These are phyloP conservation scores for Aspergillaceae sp. DNA, from an alignment of 2,329 filamentous ascomycete genomes.

Conservation along the genomic window DNA sequence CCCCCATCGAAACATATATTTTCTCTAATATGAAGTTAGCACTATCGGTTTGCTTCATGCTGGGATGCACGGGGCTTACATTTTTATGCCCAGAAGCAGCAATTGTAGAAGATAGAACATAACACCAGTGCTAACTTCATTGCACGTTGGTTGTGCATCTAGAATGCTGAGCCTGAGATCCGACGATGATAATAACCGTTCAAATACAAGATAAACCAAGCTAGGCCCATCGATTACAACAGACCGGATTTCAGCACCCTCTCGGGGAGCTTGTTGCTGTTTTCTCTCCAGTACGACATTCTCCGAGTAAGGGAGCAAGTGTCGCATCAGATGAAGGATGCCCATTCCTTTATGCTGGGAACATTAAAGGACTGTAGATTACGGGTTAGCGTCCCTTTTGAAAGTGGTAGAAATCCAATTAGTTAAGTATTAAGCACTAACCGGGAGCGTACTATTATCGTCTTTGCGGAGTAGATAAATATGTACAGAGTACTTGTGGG, in stretches of 20 bases:
- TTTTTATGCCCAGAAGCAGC: conserved; percentile 44
- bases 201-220: conserved; percentile 64
- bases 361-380: too few relatives aligned
- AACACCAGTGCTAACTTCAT: conserved; percentile 51
- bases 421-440: too few relatives aligned
- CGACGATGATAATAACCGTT: conserved; percentile 43
- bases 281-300: conserved; percentile 1
- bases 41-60: conserved; percentile 9
- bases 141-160: conserved; percentile 52
- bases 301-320: too few relatives aligned
- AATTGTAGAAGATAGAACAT: conserved; percentile 57
- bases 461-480: too few relatives aligned
- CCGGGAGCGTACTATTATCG: too few relatives aligned
- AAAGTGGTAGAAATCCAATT: too few relatives aligned
- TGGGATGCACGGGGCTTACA: conserved; percentile 47
- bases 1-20: conserved; percentile 81
- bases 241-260: conserved; percentile 10
- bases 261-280: background rate
- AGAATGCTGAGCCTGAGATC: conserved; percentile 38
- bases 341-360: too few relatives aligned
- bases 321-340: too few relatives aligned
- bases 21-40: conserved; percentile 36
- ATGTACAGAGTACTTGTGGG: too few relatives aligned
- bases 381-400: too few relatives aligned
- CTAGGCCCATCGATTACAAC: conserved; percentile 68